Conservation (phyloP, 169 alveolate genomes). For the Cryptosporidium sp. region DNA sequence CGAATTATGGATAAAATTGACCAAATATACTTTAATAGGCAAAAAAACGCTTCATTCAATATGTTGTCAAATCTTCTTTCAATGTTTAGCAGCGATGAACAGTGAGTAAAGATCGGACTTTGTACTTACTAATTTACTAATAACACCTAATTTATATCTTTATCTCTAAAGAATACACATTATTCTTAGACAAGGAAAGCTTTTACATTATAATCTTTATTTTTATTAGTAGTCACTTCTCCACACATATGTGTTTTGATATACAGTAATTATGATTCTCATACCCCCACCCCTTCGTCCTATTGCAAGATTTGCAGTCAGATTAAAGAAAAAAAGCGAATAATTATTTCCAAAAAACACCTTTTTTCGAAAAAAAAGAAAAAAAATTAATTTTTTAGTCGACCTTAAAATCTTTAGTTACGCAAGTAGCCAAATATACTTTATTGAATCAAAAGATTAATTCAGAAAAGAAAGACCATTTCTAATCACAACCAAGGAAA, state of each 20-base stretch:
- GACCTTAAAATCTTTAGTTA: neutral
- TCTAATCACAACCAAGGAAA: slow-evolving; percentile 63
- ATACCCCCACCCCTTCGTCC: no score
- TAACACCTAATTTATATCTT: no score
- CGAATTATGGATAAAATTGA: slow-evolving; percentile 42
- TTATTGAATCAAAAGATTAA: neutral
- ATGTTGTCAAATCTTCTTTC: slow-evolving; percentile 32
- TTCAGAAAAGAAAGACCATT: slow-evolving; percentile 72
- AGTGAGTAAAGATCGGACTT: neutral
- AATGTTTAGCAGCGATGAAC: slow-evolving; percentile 2
- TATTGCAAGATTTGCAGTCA: no score
- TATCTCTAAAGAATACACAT: no score
- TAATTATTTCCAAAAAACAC: no score
- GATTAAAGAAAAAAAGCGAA: no score
- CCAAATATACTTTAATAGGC: slow-evolving; percentile 15
- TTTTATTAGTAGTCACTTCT: no score
- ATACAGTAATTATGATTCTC: no score
- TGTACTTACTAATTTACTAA: neutral
- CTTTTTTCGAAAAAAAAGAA: no score
- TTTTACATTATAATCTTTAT: no score
- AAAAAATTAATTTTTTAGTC: neutral
- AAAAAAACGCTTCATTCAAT: slow-evolving; percentile 1
- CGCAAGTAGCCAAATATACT: neutral
- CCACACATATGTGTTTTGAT: neutral
- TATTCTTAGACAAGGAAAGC: neutral